Base-by-base conservation (phyloP, 345 rosid species). In the Brassica nigra region DNA sequence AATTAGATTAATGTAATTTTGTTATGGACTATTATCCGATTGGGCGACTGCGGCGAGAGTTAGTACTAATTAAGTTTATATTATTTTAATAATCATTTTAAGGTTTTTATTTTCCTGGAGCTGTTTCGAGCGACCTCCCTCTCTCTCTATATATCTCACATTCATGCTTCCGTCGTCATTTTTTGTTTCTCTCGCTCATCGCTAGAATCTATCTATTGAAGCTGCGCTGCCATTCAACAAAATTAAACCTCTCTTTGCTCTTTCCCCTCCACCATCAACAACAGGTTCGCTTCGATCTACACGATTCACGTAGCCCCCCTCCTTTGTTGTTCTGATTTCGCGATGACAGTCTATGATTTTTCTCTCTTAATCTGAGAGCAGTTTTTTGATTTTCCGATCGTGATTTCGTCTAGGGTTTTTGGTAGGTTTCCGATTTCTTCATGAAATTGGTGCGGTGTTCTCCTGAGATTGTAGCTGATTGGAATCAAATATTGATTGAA, bases 271-370 rank as follows among this genome's bases (percentile, higher is more conserved):
- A 79, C 70, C 70, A 44, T 59, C 18, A 18, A 18, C 59, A 47
- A 1, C 75, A 80, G 91, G 90, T 87, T 85, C 74, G 85, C 59
- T 78, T 86, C 89, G 89, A 88, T 91, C 92, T 81, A 18, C 68
- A 18, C 75, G 84, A 52, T 54, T 77, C 4, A 18, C 18, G 18
- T 18, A 0, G 18, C 18, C 18, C 18, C 18, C 18, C 0, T 18
- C 18, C 6, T 5, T 33, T 33, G 7, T 9, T 0, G 23, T 7
- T 77, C 62, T 47, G 76, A 75, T 61, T 71, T 44, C 42, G 44
- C 74, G 42, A 80, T 5, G 3, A 39, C 11, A 39, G 20, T 7
- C 59, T 55, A 16, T 6, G 61, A 2, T 16, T 18, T 85, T 82
- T 44, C 5, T 18, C 85, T 79, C 64, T 18, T 78, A 3, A 20